phyloP scores from a whole-genome alignment of 2,329 filamentous ascomycete genomes.

The Aspergillus fructus region DNA sequence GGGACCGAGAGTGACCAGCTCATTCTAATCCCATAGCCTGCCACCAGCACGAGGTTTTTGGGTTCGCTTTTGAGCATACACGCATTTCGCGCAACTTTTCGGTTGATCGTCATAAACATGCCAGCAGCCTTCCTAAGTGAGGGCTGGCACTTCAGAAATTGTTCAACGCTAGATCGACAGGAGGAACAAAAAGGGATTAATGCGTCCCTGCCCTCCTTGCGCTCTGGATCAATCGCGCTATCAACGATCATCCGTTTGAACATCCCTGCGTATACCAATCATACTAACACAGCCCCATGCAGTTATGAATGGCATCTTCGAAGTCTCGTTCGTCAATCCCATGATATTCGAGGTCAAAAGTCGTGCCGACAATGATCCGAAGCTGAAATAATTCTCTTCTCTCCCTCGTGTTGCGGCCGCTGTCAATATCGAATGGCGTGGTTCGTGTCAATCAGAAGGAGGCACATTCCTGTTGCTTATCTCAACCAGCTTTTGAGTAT shows the following conservation, averaged over 20 bases:
- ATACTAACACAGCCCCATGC: neutral
- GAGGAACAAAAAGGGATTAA: neutral
- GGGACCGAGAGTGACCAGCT: conserved; percentile 45
- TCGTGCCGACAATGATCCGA: conserved; percentile 39
- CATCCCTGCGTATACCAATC: neutral
- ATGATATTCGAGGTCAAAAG: conserved; percentile 49
- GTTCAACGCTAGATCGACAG: neutral
- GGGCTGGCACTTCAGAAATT: too few relatives aligned
- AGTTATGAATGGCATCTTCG: conserved; percentile 37
- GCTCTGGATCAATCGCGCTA: neutral
- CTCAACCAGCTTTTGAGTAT: neutral
- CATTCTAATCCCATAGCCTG: conserved; percentile 45
- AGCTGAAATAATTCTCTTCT: conserved; percentile 21
- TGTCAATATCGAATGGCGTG: conserved; percentile 32
- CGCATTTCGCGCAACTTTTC: neutral
- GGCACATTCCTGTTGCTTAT: conserved; percentile 37
- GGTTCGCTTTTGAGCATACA: conserved; percentile 50
- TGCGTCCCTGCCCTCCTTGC: neutral
- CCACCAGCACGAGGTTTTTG: conserved; percentile 31
- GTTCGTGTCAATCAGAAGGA: conserved; percentile 46
- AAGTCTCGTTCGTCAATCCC: conserved; percentile 45
- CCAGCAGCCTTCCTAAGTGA: neutral
- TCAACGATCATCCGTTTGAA: neutral
- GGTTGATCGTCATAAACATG: conserved; percentile 2
- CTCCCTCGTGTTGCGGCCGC: conserved; percentile 47